Base-by-base conservation (phyloP, 441 rosid genomes). In the Euphorbia celastroides region DNA sequence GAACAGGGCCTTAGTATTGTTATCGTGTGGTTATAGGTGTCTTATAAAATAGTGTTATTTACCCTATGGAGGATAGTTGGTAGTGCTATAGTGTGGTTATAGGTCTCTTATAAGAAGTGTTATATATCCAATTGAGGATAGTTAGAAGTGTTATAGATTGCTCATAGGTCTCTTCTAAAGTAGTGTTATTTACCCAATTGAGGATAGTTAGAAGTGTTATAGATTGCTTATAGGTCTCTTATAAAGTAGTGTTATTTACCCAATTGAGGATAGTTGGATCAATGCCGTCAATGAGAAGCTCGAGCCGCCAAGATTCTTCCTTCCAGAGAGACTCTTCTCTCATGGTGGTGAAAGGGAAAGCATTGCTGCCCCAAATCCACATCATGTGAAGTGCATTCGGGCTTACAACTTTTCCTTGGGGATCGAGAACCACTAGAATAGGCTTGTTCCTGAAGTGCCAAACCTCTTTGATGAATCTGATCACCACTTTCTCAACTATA, bases 321-420 rank as follows among this genome's bases (percentile, higher is more conserved):
- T 59, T 83, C 96, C 96, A 89, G 0, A 89, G 85, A 63, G 36
- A 76, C 28, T 79, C 85, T 68, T 88, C 94, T 69, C 79, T 82
- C 42, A 48, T 38, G 59, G 67, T 75, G n/a, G 84, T 88, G 86
- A 92, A 88, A 65, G 98, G 96, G 73, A 85, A 90, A 64, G 97
- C 90, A 31, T 56, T 65, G 70, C 72, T 81, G 19, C 88, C 87
- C 92, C 93, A 90, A 70, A 90, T 84, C 86, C 88, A 82, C 81
- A 90, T 88, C 96, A 90, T 88, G 79, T 88, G 87, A 62, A 92
- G 78, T 4, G 97, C 96, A 72, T 88, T 85, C 2, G 80, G 88
- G 78, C 81, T 71, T 20, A 75, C 83, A 38, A 86, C 86, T 32
- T 73, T 79, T 66, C 96, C 96, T 20, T 84, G 90, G 1, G 83